Conservation (phyloP, 2,329 filamentous ascomycete species). For the Curvularia sp. region DNA sequence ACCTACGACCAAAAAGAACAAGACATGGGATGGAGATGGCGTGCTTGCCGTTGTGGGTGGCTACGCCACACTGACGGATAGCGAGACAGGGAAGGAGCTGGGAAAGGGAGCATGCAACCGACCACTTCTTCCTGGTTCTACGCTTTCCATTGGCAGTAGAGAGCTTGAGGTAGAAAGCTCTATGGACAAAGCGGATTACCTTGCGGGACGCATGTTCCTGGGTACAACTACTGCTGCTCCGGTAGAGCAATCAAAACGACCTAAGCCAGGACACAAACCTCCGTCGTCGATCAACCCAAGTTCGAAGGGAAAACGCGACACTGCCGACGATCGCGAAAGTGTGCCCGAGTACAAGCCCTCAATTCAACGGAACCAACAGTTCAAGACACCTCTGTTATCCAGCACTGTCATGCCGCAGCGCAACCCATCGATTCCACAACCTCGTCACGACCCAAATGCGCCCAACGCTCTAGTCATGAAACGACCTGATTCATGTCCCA, state of each 20-base stretch:
- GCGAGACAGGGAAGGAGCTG: constrained; percentile 66
- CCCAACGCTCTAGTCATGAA: constrained; percentile 72
- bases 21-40: constrained; percentile 79
- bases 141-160: constrained; percentile 68
- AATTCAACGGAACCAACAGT: constrained; percentile 56
- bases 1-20: constrained; percentile 74
- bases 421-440: constrained; percentile 58
- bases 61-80: constrained; percentile 67
- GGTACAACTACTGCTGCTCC: constrained; percentile 31
- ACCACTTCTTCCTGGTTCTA: constrained; percentile 66
- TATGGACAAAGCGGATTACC: constrained; percentile 66
- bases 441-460: constrained; percentile 69
- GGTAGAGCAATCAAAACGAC: constrained; percentile 24
- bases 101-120: constrained; percentile 64
- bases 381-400: constrained; percentile 68
- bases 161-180: constrained; percentile 71
- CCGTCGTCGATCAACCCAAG: constrained; percentile 17
- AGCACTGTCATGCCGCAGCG: constrained; percentile 59
- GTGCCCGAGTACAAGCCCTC: constrained; percentile 49
- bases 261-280: constrained; percentile 27
- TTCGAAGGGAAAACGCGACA: constrained; percentile 21
- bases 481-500: constrained; percentile 61
- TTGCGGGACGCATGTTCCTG: constrained; percentile 58
- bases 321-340: constrained; percentile 42
- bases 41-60: constrained; percentile 65